phyloP scores from a whole-genome alignment of 2,329 filamentous ascomycete species.

The Bipolaris zeicola region DNA sequence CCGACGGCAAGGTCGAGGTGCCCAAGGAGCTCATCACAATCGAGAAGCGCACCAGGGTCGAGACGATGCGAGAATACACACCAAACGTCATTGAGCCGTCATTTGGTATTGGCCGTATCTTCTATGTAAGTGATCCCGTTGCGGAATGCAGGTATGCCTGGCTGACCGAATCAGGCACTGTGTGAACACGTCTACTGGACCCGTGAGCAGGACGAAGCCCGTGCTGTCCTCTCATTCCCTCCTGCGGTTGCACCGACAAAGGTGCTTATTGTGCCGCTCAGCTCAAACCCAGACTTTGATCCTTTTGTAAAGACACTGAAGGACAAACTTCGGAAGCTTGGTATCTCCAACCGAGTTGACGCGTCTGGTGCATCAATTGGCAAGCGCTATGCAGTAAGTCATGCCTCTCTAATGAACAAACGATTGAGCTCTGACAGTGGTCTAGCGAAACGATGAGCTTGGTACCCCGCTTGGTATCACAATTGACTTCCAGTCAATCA shows the following conservation, averaged over 20 bases:
- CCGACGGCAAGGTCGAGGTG: constrained; percentile 77
- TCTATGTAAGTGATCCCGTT: constrained; percentile 64
- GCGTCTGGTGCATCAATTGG: constrained; percentile 91
- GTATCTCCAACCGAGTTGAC: constrained; percentile 84
- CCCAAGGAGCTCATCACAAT: constrained; percentile 80
- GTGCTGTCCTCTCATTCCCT: constrained; percentile 78
- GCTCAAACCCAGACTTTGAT: constrained; percentile 77
- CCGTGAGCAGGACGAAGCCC: constrained; percentile 80
- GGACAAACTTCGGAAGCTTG: constrained; percentile 73
- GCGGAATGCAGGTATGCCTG: not conserved
- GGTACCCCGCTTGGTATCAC: constrained; percentile 94
- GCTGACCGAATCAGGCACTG: constrained; percentile 69
- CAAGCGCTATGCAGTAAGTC: constrained; percentile 70
- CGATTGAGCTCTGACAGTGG: constrained; percentile 22
- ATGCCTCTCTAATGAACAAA: not conserved
- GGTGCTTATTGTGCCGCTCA: constrained; percentile 89
- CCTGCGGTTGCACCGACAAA: constrained; percentile 88
- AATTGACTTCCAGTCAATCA: constrained; percentile 91
- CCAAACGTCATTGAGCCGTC: constrained; percentile 97
- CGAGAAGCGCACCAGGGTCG: constrained; percentile 79
- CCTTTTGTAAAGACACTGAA: constrained; percentile 77
- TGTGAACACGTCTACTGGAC: constrained; percentile 97
- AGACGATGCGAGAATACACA: constrained; percentile 87
- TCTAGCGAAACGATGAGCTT: constrained; percentile 83
- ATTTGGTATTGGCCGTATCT: constrained; percentile 93